phyloP scores from a whole-genome alignment of 305 asterid species.

The Stenogyne calaminthoides region DNA sequence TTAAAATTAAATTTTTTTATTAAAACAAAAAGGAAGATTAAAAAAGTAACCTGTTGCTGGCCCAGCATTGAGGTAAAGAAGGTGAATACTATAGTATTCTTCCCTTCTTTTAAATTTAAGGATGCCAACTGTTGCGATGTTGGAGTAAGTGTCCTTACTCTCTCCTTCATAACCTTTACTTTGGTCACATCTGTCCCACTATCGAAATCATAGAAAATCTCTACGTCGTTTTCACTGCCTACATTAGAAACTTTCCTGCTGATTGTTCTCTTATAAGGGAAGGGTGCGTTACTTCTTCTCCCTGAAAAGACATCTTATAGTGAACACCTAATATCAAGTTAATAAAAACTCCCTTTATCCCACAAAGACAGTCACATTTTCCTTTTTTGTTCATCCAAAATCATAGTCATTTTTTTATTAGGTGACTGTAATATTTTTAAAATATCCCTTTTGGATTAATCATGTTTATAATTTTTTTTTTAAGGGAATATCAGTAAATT shows the following conservation, averaged over 20 bases:
- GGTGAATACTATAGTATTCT: conserved; percentile 68
- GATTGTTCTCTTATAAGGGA: conserved; percentile 51
- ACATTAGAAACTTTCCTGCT: conserved; percentile 39
- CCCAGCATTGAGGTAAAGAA: conserved; percentile 93
- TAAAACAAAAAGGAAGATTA: background rate
- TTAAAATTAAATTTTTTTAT: background rate
- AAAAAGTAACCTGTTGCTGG: conserved; percentile 70
- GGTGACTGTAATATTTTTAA: too few relatives aligned
- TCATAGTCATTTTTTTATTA: too few relatives aligned
- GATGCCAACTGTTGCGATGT: conserved; percentile 81
- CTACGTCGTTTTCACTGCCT: conserved; percentile 28
- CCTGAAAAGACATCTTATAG: conserved; percentile 42
- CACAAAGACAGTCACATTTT: too few relatives aligned
- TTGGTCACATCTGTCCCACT: conserved; percentile 39
- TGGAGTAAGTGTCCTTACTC: conserved; percentile 56
- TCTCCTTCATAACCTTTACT: conserved; percentile 51
- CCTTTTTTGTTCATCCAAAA: too few relatives aligned
- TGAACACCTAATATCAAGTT: background rate
- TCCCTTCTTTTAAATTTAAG: conserved; percentile 80
- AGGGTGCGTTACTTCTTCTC: conserved; percentile 49
- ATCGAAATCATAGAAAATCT: conserved; percentile 31
- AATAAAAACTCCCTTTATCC: too few relatives aligned
- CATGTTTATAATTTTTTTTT: too few relatives aligned
- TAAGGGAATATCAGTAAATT: too few relatives aligned
- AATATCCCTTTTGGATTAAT: too few relatives aligned